A percentile compares a stretch with the other conserved stretches of the same genome.
These are phyloP conservation scores for Coprinopsis marcescibilis DNA, from an alignment of 768 basidiomycete species.

Conservation along the genomic window DNA sequence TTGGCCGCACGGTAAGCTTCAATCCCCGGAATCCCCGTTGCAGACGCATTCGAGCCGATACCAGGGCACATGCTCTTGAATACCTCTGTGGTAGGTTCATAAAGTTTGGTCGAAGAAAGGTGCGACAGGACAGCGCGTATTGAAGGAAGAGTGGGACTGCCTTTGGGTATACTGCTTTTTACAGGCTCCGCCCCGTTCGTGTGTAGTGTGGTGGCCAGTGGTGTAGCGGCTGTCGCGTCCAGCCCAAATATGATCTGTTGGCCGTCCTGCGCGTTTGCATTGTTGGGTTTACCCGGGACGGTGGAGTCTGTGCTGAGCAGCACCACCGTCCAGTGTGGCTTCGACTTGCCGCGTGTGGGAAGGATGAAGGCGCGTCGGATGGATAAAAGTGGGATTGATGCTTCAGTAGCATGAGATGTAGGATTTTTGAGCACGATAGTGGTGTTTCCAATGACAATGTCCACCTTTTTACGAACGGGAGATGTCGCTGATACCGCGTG, in stretches of 20 bases:
- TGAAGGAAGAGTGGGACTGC: slow-evolving; percentile 42
- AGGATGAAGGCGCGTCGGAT: slow-evolving; percentile 63
- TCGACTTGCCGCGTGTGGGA: slow-evolving; percentile 68
- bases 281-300: slow-evolving; percentile 33
- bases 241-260: slow-evolving; percentile 67
- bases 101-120: slow-evolving; percentile 27
- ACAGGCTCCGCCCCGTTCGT: slow-evolving; percentile 10
- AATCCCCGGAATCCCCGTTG: slow-evolving; percentile 51
- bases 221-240: slow-evolving; percentile 47
- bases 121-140: slow-evolving; percentile 48
- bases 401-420: slow-evolving; percentile 41
- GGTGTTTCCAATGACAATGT: slow-evolving; percentile 50
- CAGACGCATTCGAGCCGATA: slow-evolving; percentile 28
- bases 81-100: slow-evolving; percentile 42
- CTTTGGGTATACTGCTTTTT: slow-evolving; percentile 37
- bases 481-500: slow-evolving; percentile 65
- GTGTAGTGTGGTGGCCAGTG: slow-evolving; percentile 41
- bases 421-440: slow-evolving; percentile 51
- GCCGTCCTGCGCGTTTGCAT: slow-evolving; percentile 26
- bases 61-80: slow-evolving; percentile 51
- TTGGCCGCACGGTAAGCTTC: slow-evolving; percentile 72
- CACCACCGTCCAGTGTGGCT: slow-evolving; percentile 68
- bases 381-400: slow-evolving; percentile 41
- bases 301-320: slow-evolving; percentile 53
- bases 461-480: slow-evolving; percentile 71